Percentiles rank a stretch among this genome's conserved stretches.
phyloP scores from a whole-genome alignment of 495 filamentous ascomycete species.

The Podospora pseudopauciseta region DNA sequence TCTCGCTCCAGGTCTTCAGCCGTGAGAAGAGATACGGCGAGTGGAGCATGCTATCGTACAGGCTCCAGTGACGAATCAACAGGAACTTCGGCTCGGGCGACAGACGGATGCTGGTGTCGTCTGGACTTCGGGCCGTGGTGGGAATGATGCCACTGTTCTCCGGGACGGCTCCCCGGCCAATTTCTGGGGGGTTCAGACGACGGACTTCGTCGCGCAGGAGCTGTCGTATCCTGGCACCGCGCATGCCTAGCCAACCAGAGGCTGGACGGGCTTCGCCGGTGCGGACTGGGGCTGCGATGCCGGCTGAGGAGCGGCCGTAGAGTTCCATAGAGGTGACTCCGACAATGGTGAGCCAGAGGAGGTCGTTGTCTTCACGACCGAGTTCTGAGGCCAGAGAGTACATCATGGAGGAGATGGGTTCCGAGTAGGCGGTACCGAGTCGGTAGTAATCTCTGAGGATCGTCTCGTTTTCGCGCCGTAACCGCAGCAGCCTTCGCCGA shows the following conservation, averaged over 20 bases:
- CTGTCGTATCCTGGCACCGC: slow-evolving; percentile 78
- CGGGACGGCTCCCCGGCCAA: slow-evolving; percentile 45
- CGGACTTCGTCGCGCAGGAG: slow-evolving; percentile 91
- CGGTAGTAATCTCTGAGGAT: slow-evolving; percentile 76
- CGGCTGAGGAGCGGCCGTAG: slow-evolving; percentile 78
- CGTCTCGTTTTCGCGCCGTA: slow-evolving; percentile 71
- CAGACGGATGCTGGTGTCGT: slow-evolving; percentile 86
- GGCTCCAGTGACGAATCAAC: slow-evolving; percentile 90
- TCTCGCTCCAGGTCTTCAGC: slow-evolving; percentile 91
- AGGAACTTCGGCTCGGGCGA: slow-evolving; percentile 94
- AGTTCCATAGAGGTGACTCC: slow-evolving; percentile 89
- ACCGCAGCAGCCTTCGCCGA: slow-evolving; percentile 64
- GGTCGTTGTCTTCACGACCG: slow-evolving; percentile 92
- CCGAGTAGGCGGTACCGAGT: slow-evolving; percentile 84
- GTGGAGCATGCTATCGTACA: slow-evolving; percentile 98
- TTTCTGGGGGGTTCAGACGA: slow-evolving; percentile 81
- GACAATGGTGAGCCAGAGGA: slow-evolving; percentile 91
- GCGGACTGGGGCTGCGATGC: slow-evolving; percentile 68
- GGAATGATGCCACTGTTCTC: slow-evolving; percentile 76
- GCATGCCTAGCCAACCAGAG: slow-evolving; percentile 73
- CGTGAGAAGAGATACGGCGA: slow-evolving; percentile 91
- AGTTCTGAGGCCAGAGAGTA: slow-evolving; percentile 94
- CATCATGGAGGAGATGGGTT: slow-evolving; percentile 88
- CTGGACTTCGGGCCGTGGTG: slow-evolving; percentile 80
- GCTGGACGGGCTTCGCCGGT: slow-evolving; percentile 49